Evolutionary conservation across 192 early-diverging fungal genomes (phyloP), one percentile per base, ranked within the genome.

Genomic region (Gonapodya sp.): DNA sequence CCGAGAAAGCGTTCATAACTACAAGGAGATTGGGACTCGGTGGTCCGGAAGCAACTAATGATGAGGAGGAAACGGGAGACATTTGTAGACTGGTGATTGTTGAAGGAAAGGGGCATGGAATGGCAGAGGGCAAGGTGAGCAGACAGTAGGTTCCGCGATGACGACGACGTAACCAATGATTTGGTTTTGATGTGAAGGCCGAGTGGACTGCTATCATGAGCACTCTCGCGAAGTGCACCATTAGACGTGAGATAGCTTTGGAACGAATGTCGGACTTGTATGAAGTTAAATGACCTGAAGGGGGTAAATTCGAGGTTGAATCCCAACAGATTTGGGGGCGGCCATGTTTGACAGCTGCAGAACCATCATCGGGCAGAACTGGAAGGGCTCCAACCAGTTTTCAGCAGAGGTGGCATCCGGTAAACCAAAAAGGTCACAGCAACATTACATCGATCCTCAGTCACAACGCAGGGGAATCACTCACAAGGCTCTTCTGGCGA

Each of bases 201-300:
- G 93, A 93, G 84, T 91, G 91, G 91, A 82, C 84, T 32, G 77
- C 84, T 0, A 86, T 94, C 33, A 91, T 93, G 88, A 77, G 84
- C 72, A 94, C 91, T 79, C 90, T 94, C 74, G 83, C 89, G 0
- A 81, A 82, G 18, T 85, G 88, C 79, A 82, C 93, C 82, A 78
- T 83, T 0, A 72, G 88, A 36, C 82, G 92, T 35, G 89, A 91
- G 72, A 72, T 88, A 0, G 79, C 81, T 36, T 78, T 94, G 36
- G 94, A 93, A 81, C 74, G 79, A 32, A 92, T 92, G 92, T 73
- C 88, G 0, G 92, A 94, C 81, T 86, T 94, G 35, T 89, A 89
- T 79, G 87, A 90, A 73, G 85, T 94, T 32, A 88, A 88, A n/a
- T 24, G 46, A 8, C 8, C 46, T 24, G 46, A 64, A 64, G 8